phyloP scores from a whole-genome alignment of 164 flowering plant genomes.

The Dillenia suffruticosa region DNA sequence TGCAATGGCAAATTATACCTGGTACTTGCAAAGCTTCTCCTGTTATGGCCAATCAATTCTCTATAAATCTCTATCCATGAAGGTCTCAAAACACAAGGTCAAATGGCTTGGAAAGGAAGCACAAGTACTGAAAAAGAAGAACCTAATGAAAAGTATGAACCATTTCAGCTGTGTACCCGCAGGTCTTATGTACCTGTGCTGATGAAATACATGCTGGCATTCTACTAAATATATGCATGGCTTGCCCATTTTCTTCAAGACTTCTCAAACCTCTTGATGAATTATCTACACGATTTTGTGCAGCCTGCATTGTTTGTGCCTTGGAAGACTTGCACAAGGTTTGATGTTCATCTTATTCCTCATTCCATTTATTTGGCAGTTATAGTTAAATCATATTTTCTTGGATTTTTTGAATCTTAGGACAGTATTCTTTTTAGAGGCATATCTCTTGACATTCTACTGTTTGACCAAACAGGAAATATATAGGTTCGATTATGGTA shows the following conservation, averaged over 20 bases:
- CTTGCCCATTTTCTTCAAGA: conserved; percentile 76
- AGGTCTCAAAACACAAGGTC: conserved; percentile 65
- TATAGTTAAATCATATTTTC: too few relatives aligned
- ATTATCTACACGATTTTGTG: conserved; percentile 69
- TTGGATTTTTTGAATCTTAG: conserved; percentile 29
- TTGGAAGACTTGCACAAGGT: conserved; percentile 88
- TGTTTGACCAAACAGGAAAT: conserved; percentile 79
- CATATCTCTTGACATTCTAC: conserved; percentile 81
- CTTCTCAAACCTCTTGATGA: conserved; percentile 77
- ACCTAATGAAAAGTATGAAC: conserved; percentile 55
- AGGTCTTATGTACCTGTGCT: conserved; percentile 65
- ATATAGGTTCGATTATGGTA: conserved; percentile 53
- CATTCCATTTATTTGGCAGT: background rate
- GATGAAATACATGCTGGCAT: conserved; percentile 67
- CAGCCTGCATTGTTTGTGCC: conserved; percentile 70
- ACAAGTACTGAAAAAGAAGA: conserved; percentile 75
- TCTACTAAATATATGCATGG: conserved; percentile 63
- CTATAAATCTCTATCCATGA: too few relatives aligned
- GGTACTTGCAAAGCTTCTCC: too few relatives aligned
- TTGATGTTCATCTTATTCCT: conserved; percentile 5
- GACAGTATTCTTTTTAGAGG: conserved; percentile 81
- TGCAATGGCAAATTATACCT: too few relatives aligned
- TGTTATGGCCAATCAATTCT: too few relatives aligned
- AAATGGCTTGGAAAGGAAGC: conserved; percentile 68
- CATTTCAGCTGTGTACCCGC: conserved; percentile 57